Conservation (phyloP, 2,329 filamentous ascomycete genomes). For the Sporothrix protearum region DNA sequence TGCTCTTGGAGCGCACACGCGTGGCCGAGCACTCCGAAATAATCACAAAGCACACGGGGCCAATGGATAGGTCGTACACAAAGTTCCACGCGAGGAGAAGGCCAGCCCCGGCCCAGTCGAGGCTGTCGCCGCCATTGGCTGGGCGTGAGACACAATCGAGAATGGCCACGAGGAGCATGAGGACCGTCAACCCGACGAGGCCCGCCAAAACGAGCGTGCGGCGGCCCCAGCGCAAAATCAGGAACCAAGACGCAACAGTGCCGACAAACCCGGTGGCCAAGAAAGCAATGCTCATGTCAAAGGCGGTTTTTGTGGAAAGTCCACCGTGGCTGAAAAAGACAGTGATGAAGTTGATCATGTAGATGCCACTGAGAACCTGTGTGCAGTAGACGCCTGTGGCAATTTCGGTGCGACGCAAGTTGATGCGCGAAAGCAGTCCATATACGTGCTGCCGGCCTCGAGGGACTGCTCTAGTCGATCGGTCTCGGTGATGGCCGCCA, state of each 20-base stretch:
- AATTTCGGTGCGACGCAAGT: constrained; percentile 53
- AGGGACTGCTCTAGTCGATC: constrained; percentile 54
- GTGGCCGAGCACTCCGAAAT: constrained; percentile 51
- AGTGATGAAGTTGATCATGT: constrained; percentile 62
- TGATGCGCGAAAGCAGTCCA: constrained; percentile 50
- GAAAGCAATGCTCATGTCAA: constrained; percentile 54
- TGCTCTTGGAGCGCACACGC: constrained; percentile 44
- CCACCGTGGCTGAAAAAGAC: constrained; percentile 60
- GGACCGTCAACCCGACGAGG: constrained; percentile 42
- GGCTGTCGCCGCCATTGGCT: constrained; percentile 28
- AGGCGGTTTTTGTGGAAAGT: constrained; percentile 43
- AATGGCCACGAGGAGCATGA: constrained; percentile 48
- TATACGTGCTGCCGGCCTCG: constrained; percentile 49
- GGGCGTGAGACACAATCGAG: constrained; percentile 43
- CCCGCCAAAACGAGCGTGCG: constrained; percentile 50
- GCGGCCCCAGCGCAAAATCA: constrained; percentile 49
- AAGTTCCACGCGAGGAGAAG: constrained; percentile 54
- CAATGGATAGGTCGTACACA: constrained; percentile 52
- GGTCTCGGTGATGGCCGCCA: constrained; percentile 57
- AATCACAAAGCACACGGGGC: constrained; percentile 50
- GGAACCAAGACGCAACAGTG: constrained; percentile 51
- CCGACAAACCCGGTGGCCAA: constrained; percentile 50
- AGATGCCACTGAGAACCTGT: constrained; percentile 61
- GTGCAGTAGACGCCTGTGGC: constrained; percentile 60
- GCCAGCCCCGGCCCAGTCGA: constrained; percentile 47